Percentiles rank a stretch among this genome's conserved stretches.
Conservation (phyloP, 2,329 filamentous ascomycete genomes). For the Pyricularia grisea region DNA sequence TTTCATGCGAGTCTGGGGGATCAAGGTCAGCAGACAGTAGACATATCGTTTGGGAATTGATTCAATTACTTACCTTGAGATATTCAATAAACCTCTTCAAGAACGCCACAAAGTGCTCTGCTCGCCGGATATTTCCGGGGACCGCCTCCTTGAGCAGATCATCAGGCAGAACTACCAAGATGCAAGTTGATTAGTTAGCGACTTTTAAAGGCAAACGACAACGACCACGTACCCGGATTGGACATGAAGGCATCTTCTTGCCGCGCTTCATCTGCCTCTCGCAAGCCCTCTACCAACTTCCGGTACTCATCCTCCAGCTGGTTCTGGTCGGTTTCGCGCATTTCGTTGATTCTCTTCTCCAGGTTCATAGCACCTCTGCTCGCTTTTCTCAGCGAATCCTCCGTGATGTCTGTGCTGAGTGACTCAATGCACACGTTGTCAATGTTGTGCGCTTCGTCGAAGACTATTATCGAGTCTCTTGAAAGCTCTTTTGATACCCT, state of each 20-base stretch:
- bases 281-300: slow-evolving; percentile 85
- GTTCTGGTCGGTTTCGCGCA: slow-evolving; percentile 91
- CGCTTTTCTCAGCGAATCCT: slow-evolving; percentile 86
- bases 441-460: slow-evolving; percentile 98
- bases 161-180: slow-evolving; percentile 63
- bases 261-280: slow-evolving; percentile 78
- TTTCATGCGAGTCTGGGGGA: slow-evolving; percentile 84
- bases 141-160: slow-evolving; percentile 93
- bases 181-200: not conserved
- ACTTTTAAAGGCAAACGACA: not conserved
- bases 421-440: slow-evolving; percentile 99
- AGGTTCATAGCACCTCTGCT: slow-evolving; percentile 84
- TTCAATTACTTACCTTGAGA: slow-evolving; percentile 50
- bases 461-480: slow-evolving; percentile 97
- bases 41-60: not conserved
- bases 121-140: slow-evolving; percentile 89
- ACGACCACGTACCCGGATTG: slow-evolving; percentile 54
- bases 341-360: slow-evolving; percentile 82
- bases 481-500: slow-evolving; percentile 90
- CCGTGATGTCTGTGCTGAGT: slow-evolving; percentile 90
- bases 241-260: slow-evolving; percentile 96
- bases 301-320: slow-evolving; percentile 93
- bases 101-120: slow-evolving; percentile 93
- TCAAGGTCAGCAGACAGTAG: not conserved
- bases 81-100: slow-evolving; percentile 97